phyloP scores from a whole-genome alignment of 177 flowering plant genomes.

The Vitis hybrid region DNA sequence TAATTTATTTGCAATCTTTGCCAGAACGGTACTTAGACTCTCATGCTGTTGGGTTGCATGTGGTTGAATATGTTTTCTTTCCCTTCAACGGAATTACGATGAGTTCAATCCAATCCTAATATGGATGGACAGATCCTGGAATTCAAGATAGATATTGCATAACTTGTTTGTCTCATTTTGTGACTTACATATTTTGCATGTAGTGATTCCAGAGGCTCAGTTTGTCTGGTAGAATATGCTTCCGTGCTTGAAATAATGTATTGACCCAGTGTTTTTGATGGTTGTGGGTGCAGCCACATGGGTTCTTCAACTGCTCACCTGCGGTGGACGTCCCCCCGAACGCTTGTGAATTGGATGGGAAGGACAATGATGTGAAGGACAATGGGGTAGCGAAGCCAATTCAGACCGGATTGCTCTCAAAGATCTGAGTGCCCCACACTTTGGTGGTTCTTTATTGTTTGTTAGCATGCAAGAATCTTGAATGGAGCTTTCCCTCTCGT shows the following conservation, averaged over 20 bases:
- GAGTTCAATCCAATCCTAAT: not conserved
- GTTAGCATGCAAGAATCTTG: too few relatives aligned
- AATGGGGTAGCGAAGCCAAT: constrained; percentile 33
- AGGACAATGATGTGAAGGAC: constrained; percentile 42
- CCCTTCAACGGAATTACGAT: too few relatives aligned
- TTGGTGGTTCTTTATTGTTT: too few relatives aligned
- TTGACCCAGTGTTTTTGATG: not conserved
- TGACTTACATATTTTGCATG: too few relatives aligned
- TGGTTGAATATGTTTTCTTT: not conserved
- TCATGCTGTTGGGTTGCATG: too few relatives aligned
- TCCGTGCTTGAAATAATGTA: too few relatives aligned
- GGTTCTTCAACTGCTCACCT: constrained; percentile 52
- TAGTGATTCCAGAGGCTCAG: not conserved
- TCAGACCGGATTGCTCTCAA: constrained; percentile 30
- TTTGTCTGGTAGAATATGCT: not conserved
- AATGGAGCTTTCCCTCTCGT: too few relatives aligned
- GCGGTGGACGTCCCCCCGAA: constrained; percentile 52
- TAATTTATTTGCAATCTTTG: not conserved
- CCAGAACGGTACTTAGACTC: not conserved
- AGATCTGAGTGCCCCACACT: constrained; percentile 30
- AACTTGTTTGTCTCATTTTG: too few relatives aligned
- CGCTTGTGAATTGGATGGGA: constrained; percentile 36
- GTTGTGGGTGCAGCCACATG: constrained; percentile 38
- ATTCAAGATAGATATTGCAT: too few relatives aligned
- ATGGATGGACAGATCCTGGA: too few relatives aligned